A percentile compares a stretch with the other conserved stretches of the same genome.
Conservation (phyloP, 306 rosid species). For the Delonix regia region DNA sequence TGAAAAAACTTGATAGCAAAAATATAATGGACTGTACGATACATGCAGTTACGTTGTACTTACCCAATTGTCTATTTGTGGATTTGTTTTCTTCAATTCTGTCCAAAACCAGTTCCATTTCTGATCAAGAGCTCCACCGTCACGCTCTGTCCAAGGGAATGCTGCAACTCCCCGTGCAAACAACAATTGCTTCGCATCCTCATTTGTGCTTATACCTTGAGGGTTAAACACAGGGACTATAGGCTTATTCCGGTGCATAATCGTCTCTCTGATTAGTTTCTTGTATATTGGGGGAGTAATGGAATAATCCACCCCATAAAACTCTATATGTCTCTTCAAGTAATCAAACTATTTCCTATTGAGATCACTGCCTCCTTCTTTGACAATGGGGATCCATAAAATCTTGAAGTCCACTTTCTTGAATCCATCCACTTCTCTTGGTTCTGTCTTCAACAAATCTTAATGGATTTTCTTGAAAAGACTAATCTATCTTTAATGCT, state of each 20-base stretch:
- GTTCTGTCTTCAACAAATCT: slow-evolving; percentile 39
- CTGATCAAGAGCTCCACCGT: slow-evolving; percentile 43
- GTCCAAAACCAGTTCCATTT: slow-evolving; percentile 57
- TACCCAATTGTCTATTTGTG: slow-evolving; percentile 35
- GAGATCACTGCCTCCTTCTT: slow-evolving; percentile 2
- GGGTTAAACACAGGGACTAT: slow-evolving; percentile 48
- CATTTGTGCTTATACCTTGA: slow-evolving; percentile 40
- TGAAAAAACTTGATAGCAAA: too few relatives aligned
- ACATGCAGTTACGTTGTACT: neutral
- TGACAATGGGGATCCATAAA: slow-evolving; percentile 50
- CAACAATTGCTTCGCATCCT: slow-evolving; percentile 51
- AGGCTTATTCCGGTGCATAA: slow-evolving; percentile 45
- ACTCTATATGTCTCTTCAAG: slow-evolving; percentile 39
- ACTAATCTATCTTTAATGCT: slow-evolving; percentile 46
- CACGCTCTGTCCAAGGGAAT: slow-evolving; percentile 48
- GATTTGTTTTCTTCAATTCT: slow-evolving; percentile 42
- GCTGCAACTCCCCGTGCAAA: slow-evolving; percentile 54
- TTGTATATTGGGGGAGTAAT: slow-evolving; percentile 33
- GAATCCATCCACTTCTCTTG: slow-evolving; percentile 40
- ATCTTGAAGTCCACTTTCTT: slow-evolving; percentile 48
- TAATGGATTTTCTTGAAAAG: slow-evolving; percentile 36
- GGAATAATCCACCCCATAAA: neutral
- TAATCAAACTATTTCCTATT: slow-evolving; percentile 24
- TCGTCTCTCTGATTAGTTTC: slow-evolving; percentile 39
- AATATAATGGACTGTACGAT: too few relatives aligned